Conservation (phyloP, 2,329 filamentous ascomycete species). For the Biscogniauxia marginata region DNA sequence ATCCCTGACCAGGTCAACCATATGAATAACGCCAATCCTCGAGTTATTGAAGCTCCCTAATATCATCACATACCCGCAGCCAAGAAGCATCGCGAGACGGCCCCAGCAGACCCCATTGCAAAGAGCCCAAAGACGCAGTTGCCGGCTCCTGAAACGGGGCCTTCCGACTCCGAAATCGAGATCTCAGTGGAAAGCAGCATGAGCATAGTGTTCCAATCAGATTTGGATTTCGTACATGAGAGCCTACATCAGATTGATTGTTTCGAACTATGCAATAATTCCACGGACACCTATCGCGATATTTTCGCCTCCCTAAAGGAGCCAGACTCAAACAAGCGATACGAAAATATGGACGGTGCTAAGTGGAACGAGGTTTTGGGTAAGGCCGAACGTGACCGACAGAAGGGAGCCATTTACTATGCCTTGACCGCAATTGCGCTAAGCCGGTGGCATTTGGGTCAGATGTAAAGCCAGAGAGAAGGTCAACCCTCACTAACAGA, state of each 20-base stretch:
- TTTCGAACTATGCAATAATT: background rate
- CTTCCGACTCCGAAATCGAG: background rate
- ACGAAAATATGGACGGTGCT: background rate
- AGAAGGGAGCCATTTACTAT: slow-evolving; percentile 4
- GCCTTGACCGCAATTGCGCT: slow-evolving; percentile 4
- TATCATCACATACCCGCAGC: background rate
- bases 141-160: background rate
- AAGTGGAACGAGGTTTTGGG: slow-evolving; percentile 8
- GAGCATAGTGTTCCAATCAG: background rate
- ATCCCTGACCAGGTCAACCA: background rate
- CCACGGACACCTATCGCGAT: background rate
- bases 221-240: background rate
- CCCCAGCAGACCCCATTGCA: background rate
- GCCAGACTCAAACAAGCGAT: background rate
- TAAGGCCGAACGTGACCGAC: background rate
- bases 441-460: slow-evolving; percentile 5
- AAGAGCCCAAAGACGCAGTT: background rate
- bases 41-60: background rate
- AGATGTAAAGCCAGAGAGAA: background rate
- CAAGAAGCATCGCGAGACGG: background rate
- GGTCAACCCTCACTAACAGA: background rate
- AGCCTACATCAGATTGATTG: background rate
- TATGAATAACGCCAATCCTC: background rate
- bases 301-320: background rate
- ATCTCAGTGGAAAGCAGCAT: background rate